Conservation (phyloP, 257 asterid genomes). For the Solanum gandarillasii region DNA sequence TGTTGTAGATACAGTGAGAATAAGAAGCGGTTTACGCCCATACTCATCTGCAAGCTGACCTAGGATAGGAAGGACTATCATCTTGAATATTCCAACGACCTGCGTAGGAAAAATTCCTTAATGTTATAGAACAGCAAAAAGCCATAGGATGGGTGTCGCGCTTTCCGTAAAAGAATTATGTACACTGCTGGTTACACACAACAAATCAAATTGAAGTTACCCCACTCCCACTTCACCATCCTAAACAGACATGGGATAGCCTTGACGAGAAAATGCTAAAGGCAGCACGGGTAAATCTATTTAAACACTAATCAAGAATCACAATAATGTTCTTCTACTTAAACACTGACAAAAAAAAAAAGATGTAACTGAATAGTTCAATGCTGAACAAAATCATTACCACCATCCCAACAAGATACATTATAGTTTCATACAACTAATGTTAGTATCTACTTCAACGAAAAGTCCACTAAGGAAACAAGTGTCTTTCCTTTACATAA, state of each 20-base stretch:
- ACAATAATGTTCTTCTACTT: background rate
- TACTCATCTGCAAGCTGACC: constrained; percentile 93
- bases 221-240: background rate
- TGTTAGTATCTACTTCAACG: background rate
- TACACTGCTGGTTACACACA: background rate
- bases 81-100: constrained; percentile 84
- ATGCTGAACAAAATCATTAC: background rate
- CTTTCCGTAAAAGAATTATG: background rate
- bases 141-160: background rate
- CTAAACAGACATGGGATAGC: background rate
- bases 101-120: constrained; percentile 13
- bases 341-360: background rate
- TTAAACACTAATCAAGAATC: background rate
- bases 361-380: background rate
- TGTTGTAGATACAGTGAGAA: constrained; percentile 64
- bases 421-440: background rate
- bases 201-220: background rate
- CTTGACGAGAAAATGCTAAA: background rate
- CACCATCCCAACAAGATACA: background rate
- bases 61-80: constrained; percentile 73
- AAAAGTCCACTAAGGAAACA: background rate
- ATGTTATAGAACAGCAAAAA: background rate
- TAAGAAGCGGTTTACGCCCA: constrained; percentile 89
- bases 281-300: background rate
- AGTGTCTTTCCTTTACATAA: background rate